Conservation (phyloP, 441 rosid species). For the Aleurites moluccanus region DNA sequence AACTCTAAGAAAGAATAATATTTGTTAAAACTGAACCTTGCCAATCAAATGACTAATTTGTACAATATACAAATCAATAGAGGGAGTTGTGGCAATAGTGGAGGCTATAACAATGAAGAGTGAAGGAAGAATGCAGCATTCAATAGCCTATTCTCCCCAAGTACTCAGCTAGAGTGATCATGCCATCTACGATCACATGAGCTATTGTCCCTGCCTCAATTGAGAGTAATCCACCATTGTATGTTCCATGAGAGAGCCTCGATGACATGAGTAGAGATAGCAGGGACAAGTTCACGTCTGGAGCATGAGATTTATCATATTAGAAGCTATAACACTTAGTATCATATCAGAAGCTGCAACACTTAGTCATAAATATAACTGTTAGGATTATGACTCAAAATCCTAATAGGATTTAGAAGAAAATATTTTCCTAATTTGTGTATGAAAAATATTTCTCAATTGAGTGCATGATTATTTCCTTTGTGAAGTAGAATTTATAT, state of each 20-base stretch:
- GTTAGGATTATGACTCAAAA: too few relatives aligned
- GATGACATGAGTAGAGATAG: slow-evolving; percentile 97
- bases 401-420: too few relatives aligned
- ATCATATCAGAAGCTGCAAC: neutral
- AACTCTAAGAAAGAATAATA: neutral
- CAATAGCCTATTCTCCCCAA: slow-evolving; percentile 61
- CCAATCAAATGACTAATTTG: neutral
- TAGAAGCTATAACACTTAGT: too few relatives aligned
- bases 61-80: slow-evolving; percentile 41
- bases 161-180: slow-evolving; percentile 88
- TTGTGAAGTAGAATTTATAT: too few relatives aligned
- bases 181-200: slow-evolving; percentile 86
- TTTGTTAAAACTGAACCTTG: neutral
- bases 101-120: slow-evolving; percentile 68
- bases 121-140: slow-evolving; percentile 88
- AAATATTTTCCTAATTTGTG: too few relatives aligned
- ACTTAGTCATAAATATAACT: neutral
- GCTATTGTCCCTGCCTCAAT: slow-evolving; percentile 98
- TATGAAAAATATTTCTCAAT: too few relatives aligned
- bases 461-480: too few relatives aligned
- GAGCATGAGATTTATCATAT: too few relatives aligned
- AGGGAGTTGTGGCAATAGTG: slow-evolving; percentile 89
- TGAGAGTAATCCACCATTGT: slow-evolving; percentile 94
- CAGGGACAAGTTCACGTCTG: slow-evolving; percentile 92
- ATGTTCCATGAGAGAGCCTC: slow-evolving; percentile 92